Evolutionary conservation across 148 eudicot species (phyloP), one percentile per base, ranked within the genome.

Genomic region (Cornus suecica): DNA sequence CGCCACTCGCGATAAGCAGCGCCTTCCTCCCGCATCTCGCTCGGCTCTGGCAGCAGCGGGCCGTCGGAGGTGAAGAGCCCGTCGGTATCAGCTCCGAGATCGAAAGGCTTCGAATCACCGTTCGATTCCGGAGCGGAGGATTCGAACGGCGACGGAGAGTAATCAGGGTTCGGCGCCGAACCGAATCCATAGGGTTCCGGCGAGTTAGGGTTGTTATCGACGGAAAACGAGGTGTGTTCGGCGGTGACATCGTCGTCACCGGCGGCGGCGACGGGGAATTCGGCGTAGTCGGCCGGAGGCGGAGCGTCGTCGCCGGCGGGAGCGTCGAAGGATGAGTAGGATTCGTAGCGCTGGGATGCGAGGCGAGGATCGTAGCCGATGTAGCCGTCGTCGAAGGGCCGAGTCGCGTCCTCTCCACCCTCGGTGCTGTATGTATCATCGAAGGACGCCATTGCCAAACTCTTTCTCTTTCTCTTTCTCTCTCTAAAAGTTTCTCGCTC

Each of bases 1-100:
- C 94, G 91, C 97, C 97, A 92, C 78, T 92, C 89, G 45, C 94
- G 97, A 62, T 83, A 87, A 5, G 91, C 94, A 63, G 86, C 75
- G 28, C 89, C 92, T 79, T 87, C 89, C 81, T 92, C 94, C 13
- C 78, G 85, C 94, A 92, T 92, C 60, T 85, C 77, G 23, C 71
- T 76, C 14, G 94, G 97, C 2, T 89, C 89, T 24, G 92, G 97
- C 14, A 92, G 84, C 74, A 84, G 23, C 25, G 92, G 88, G 2
- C 86, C 89, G 8, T 67, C 91, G 0, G 87, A 37, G 2, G 83
- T 65, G 81, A 88, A 87, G 24, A 91, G 25, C 11, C 82, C 90
- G 18, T 88, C 87, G 16, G 67, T 61, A 58, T 80, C 88, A 26
- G 37, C 80, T 51, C 77, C 79, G 1, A 76, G 3, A 28, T 88